Base-by-base conservation (phyloP, 208 protist species). In the Acanthamoeba healyi region DNA sequence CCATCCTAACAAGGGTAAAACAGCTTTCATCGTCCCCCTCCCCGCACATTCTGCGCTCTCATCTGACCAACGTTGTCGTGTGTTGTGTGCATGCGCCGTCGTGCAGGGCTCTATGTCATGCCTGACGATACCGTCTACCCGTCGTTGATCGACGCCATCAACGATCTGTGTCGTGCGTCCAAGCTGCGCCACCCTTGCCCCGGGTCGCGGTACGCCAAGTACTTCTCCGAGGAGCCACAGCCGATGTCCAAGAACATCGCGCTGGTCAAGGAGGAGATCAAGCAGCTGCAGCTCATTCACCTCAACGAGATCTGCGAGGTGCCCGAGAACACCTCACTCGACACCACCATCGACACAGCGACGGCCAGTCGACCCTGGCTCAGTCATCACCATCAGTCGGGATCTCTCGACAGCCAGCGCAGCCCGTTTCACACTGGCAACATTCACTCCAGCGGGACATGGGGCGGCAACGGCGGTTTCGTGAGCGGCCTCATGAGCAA, bases 201-300 rank as follows among this genome's bases (percentile, higher is more conserved):
- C 24, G 72, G 72, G 12, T 82, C 72, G 40, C 36, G 72, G 12
- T 82, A 82, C 24, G 40, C 72, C 19, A 82, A 82, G 72, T 82
- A 82, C 38, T 82, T 82, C 26, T 44, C 72, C 72, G 72, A 82
- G 72, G 72, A 82, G 72, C 72, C 72, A 10, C 72, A 82, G 42
- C 72, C 72, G 22, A 54, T 22, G 22, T 44, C 42, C 72, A 82
- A 82, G 42, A 82, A 82, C 72, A 82, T 82, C 36, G 40, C 34
- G 22, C 72, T 82, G 72, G 72, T 82, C 19, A 82, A 82, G 72
- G 72, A 82, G 72, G 72, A 82, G 42, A 82, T 82, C 72, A 82
- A 82, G 72, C 72, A 82, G 72, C 34, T 82, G 36, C 72, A 82
- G 72, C 72, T 82, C 26, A 32, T 54, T 22, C 42, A 82, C 42